phyloP scores from a whole-genome alignment of 805 yeast genomes.

The Ogataea dorogensis region DNA sequence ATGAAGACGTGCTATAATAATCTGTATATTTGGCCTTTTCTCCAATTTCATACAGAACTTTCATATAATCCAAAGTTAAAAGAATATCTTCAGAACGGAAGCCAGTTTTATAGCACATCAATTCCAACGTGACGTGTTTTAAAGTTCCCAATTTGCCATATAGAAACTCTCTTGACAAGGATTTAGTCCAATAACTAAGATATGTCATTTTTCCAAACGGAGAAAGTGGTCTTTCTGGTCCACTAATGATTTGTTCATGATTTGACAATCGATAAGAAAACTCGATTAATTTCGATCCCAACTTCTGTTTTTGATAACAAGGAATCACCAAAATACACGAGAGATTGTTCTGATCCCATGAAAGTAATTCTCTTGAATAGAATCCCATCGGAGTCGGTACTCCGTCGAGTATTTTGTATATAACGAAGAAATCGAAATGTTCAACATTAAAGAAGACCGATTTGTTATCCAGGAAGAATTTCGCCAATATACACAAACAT shows the following conservation, averaged over 20 bases:
- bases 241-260: slow-evolving; percentile 63
- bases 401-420: slow-evolving; percentile 50
- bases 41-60: slow-evolving; percentile 36
- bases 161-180: slow-evolving; percentile 43
- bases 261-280: slow-evolving; percentile 78
- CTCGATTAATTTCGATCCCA: slow-evolving; percentile 80
- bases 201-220: slow-evolving; percentile 77
- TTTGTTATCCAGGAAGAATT: slow-evolving; percentile 85
- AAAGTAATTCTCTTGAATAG: slow-evolving; percentile 80
- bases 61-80: slow-evolving; percentile 57
- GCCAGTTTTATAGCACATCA: slow-evolving; percentile 57
- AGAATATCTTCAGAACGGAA: slow-evolving; percentile 62
- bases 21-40: slow-evolving; percentile 27
- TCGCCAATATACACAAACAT: slow-evolving; percentile 78
- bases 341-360: slow-evolving; percentile 78
- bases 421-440: slow-evolving; percentile 74
- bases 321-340: slow-evolving; percentile 93
- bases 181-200: slow-evolving; percentile 69
- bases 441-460: slow-evolving; percentile 81
- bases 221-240: slow-evolving; percentile 91
- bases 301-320: slow-evolving; percentile 75
- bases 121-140: slow-evolving; percentile 41
- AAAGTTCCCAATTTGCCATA: slow-evolving; percentile 38
- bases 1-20: slow-evolving; percentile 25
- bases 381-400: slow-evolving; percentile 74